phyloP scores from a whole-genome alignment of 202 grass and related monocot species.

The Cymbopogon flexuosus region DNA sequence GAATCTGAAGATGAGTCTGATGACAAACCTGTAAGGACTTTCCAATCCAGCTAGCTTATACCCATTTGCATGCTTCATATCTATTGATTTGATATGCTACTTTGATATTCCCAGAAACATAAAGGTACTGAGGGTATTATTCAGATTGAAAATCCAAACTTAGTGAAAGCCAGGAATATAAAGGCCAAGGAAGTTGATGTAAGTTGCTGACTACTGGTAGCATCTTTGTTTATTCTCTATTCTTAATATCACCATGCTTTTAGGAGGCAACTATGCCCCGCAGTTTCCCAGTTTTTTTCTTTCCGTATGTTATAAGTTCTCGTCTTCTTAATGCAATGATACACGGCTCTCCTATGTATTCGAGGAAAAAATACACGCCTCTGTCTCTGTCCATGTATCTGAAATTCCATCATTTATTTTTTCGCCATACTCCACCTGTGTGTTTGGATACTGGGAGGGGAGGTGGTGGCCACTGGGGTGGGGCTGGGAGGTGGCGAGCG shows the following conservation, averaged over 20 bases:
- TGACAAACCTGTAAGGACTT: slow-evolving; percentile 47
- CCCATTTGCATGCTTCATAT: neutral
- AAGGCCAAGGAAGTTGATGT: slow-evolving; percentile 97
- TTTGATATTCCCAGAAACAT: slow-evolving; percentile 55
- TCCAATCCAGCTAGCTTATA: slow-evolving; percentile 2
- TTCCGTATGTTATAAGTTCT: neutral
- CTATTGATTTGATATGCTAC: slow-evolving; percentile 29
- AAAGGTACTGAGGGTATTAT: slow-evolving; percentile 81
- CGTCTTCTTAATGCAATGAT: neutral
- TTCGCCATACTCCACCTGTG: neutral
- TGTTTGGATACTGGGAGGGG: too few relatives aligned
- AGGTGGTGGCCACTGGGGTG: too few relatives aligned
- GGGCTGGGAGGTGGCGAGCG: too few relatives aligned
- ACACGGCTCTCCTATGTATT: neutral
- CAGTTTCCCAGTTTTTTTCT: neutral
- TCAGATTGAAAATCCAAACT: slow-evolving; percentile 93
- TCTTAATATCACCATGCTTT: slow-evolving; percentile 1
- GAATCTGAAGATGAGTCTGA: slow-evolving; percentile 73
- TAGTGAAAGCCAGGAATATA: slow-evolving; percentile 75
- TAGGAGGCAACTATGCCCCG: neutral
- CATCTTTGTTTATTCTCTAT: neutral
- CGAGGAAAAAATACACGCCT: neutral
- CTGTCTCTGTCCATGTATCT: neutral
- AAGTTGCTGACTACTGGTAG: slow-evolving; percentile 40
- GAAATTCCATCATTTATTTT: neutral